Percentiles rank a stretch among this genome's conserved stretches.
Evolutionary conservation across 805 yeast species (phyloP).

Genomic region (Hanseniaspora taiwanica): DNA sequence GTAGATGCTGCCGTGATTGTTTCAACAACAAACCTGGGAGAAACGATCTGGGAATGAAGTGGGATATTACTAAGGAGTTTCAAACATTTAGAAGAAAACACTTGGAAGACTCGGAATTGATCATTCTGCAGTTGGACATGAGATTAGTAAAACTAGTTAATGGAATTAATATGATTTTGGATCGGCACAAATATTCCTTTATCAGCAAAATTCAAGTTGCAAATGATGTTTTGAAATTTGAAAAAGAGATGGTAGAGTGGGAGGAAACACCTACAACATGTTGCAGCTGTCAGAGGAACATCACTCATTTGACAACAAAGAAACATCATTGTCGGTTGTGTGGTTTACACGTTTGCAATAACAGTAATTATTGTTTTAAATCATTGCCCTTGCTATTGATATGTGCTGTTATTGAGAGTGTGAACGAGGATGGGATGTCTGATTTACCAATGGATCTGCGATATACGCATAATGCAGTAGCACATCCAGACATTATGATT

Average conservation of each 20-base stretch:
- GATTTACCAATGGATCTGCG: slow-evolving; percentile 1
- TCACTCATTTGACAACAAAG: slow-evolving; percentile 35
- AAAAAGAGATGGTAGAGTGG: slow-evolving; percentile 14
- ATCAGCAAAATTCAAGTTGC: slow-evolving; percentile 15
- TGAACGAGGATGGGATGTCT: neutral
- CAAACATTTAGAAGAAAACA: slow-evolving; percentile 26
- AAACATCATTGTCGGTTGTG: slow-evolving; percentile 90
- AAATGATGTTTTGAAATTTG: slow-evolving; percentile 28
- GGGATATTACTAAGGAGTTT: slow-evolving; percentile 37
- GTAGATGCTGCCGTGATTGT: slow-evolving; percentile 56
- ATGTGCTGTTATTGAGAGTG: slow-evolving; percentile 1
- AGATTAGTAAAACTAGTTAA: slow-evolving; percentile 37
- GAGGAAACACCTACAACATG: neutral
- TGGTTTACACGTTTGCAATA: slow-evolving; percentile 75
- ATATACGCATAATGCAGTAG: neutral
- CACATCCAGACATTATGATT: slow-evolving; percentile 22
- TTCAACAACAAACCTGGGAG: slow-evolving; percentile 42
- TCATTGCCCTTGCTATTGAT: slow-evolving; percentile 34
- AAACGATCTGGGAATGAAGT: slow-evolving; percentile 29
- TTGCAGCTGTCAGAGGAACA: neutral
- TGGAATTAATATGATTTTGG: slow-evolving; percentile 17
- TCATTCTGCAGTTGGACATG: slow-evolving; percentile 45
- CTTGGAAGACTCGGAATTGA: slow-evolving; percentile 37
- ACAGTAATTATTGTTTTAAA: slow-evolving; percentile 56
- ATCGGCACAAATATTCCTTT: slow-evolving; percentile 13